Percentiles rank a stretch among this genome's conserved stretches.
phyloP scores from a whole-genome alignment of 1,284 basidiomycete genomes.

The Ganoderma sinense region DNA sequence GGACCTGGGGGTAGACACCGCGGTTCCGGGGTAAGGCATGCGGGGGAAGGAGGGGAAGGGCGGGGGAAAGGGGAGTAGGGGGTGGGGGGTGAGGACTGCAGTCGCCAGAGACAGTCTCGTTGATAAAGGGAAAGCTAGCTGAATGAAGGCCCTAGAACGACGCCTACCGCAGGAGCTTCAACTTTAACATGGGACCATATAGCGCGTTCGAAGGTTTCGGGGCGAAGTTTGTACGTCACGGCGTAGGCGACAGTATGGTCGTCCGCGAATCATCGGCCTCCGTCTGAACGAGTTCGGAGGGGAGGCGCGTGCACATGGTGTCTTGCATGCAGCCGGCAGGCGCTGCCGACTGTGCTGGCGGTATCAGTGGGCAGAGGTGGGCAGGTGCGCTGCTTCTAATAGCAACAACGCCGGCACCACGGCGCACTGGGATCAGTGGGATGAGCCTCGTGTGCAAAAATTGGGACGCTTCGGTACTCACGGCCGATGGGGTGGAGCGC shows the following conservation, averaged over 20 bases:
- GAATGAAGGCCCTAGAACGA: background rate
- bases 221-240: background rate
- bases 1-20: background rate
- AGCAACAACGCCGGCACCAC: background rate
- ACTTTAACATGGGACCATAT: background rate
- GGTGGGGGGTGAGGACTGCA: background rate
- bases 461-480: background rate
- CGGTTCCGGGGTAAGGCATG: background rate
- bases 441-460: slow-evolving; percentile 4
- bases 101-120: background rate
- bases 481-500: background rate
- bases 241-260: background rate
- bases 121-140: background rate
- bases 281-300: background rate
- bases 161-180: background rate
- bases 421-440: background rate
- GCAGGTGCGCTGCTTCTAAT: background rate
- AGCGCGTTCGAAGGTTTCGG: background rate
- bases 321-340: slow-evolving; percentile 20
- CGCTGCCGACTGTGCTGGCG: slow-evolving; percentile 10
- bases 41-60: background rate
- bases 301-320: slow-evolving; percentile 19
- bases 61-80: background rate
- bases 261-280: background rate
- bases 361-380: slow-evolving; percentile 11